These are phyloP conservation scores for Backusella circina DNA, from an alignment of 192 early-diverging fungal genomes.

Conservation along the genomic window DNA sequence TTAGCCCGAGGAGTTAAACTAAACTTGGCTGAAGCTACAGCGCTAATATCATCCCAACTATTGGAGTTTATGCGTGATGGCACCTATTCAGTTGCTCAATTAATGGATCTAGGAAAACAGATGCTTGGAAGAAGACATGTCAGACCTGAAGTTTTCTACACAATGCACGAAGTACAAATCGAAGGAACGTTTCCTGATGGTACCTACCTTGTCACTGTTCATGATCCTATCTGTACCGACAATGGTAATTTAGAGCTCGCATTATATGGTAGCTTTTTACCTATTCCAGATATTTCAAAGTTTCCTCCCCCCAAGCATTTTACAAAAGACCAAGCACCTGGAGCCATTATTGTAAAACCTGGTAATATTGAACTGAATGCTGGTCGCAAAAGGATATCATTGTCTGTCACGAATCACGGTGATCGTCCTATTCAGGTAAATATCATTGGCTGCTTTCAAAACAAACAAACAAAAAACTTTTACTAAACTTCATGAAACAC, in stretches of 20 bases:
- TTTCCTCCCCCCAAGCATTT: constrained; percentile 38
- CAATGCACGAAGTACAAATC: constrained; percentile 80
- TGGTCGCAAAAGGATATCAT: constrained; percentile 59
- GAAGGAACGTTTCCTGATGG: constrained; percentile 92
- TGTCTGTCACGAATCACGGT: constrained; percentile 89
- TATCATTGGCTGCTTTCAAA: background rate
- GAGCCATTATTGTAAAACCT: constrained; percentile 60
- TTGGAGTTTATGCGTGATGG: constrained; percentile 92
- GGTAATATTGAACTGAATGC: constrained; percentile 77
- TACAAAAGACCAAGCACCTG: constrained; percentile 42
- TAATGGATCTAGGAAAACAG: constrained; percentile 83
- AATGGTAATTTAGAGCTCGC: constrained; percentile 82
- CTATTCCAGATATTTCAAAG: constrained; percentile 57
- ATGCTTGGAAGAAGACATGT: constrained; percentile 90
- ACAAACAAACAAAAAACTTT: background rate
- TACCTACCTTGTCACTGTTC: constrained; percentile 91
- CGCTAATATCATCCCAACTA: constrained; percentile 82
- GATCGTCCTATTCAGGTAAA: constrained; percentile 86
- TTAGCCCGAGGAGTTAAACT: constrained; percentile 85
- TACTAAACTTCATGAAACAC: background rate
- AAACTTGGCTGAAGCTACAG: constrained; percentile 84
- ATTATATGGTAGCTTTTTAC: constrained; percentile 83
- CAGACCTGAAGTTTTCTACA: constrained; percentile 61
- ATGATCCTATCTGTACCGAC: constrained; percentile 80
- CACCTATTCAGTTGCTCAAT: constrained; percentile 75